Conservation (phyloP, 169 alveolate genomes). For the Miamiensis avidus region DNA sequence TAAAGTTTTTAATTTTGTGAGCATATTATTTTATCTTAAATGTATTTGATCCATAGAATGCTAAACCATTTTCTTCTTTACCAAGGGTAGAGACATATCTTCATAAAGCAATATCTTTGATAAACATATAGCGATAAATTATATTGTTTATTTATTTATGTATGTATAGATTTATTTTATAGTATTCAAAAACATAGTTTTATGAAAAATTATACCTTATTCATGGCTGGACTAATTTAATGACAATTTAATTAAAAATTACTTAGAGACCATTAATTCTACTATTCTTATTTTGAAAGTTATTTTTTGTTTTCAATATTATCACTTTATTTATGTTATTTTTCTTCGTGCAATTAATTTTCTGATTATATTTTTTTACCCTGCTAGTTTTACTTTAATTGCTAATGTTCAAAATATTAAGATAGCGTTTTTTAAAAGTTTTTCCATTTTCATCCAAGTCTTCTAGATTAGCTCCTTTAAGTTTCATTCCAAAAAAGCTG, state of each 20-base stretch:
- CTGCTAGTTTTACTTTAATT: too few relatives aligned
- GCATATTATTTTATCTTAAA: constrained; percentile 24
- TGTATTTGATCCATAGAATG: constrained; percentile 37
- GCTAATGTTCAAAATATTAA: too few relatives aligned
- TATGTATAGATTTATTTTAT: too few relatives aligned
- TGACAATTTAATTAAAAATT: constrained; percentile 34
- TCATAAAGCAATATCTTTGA: constrained; percentile 24
- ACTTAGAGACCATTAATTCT: not conserved
- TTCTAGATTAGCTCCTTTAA: not conserved
- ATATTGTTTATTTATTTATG: too few relatives aligned
- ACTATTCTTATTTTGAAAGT: not conserved
- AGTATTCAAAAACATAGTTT: too few relatives aligned
- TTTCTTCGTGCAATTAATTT: not conserved
- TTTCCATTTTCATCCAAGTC: too few relatives aligned
- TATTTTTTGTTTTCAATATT: not conserved
- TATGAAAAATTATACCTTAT: too few relatives aligned
- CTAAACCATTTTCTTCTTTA: constrained; percentile 33
- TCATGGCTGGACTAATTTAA: constrained; percentile 35
- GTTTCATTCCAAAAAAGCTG: constrained; percentile 18
- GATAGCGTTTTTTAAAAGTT: too few relatives aligned
- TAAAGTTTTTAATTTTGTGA: not conserved
- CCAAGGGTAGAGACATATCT: constrained; percentile 36
- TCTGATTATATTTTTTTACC: not conserved
- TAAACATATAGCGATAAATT: too few relatives aligned
- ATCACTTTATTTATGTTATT: not conserved